phyloP scores from a whole-genome alignment of 371 early-diverging fungal species.

The Cokeromyces recurvatus region DNA sequence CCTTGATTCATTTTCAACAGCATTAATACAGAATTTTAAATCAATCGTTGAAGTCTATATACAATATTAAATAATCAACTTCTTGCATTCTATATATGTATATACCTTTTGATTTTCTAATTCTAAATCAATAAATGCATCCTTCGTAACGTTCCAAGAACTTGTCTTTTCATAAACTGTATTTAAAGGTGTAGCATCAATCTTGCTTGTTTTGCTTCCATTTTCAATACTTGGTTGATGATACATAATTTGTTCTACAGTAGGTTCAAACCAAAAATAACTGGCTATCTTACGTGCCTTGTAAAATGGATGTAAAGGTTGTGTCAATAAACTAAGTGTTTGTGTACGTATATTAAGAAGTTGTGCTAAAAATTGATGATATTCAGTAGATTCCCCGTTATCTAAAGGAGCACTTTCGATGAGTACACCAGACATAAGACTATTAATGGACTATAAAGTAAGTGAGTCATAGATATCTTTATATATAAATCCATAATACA shows the following conservation, averaged over 20 bases:
- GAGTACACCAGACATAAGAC: constrained; percentile 62
- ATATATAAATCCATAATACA: too few species aligned
- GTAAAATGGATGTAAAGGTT: constrained; percentile 62
- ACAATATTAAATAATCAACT: background rate
- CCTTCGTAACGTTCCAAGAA: constrained; percentile 38
- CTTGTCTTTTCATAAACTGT: constrained; percentile 43
- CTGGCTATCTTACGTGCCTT: constrained; percentile 62
- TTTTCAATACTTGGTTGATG: constrained; percentile 25
- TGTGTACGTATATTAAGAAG: constrained; percentile 57
- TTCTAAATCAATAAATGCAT: constrained; percentile 26
- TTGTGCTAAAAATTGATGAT: constrained; percentile 59
- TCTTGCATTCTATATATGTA: background rate
- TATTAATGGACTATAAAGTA: constrained; percentile 49
- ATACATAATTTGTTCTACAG: constrained; percentile 44
- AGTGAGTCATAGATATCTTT: background rate
- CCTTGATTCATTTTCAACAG: constrained; percentile 29
- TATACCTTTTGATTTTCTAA: constrained; percentile 29
- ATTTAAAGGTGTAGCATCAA: constrained; percentile 42
- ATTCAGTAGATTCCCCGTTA: constrained; percentile 78
- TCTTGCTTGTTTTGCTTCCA: constrained; percentile 3
- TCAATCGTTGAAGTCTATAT: constrained; percentile 28
- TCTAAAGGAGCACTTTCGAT: constrained; percentile 75
- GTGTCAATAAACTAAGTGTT: constrained; percentile 57
- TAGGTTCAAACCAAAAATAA: constrained; percentile 64
- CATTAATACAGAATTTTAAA: constrained; percentile 39